A percentile compares a stretch with the other conserved stretches of the same genome.
Evolutionary conservation across 345 rosid genomes (phyloP).

Genomic region (Eucalyptus erythrocorys): DNA sequence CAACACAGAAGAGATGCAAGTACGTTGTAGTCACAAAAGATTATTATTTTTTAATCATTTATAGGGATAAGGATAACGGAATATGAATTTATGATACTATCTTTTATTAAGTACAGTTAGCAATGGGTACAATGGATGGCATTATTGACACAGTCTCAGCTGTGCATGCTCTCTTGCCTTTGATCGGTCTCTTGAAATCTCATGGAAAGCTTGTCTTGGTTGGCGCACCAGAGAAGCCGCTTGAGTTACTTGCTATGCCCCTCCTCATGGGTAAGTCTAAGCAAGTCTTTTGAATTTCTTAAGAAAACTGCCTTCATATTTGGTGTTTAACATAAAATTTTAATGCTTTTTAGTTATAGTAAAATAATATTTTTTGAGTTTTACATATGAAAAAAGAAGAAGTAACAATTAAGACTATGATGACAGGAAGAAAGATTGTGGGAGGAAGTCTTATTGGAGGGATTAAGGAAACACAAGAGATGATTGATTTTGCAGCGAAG

Average conservation of each 20-base stretch:
- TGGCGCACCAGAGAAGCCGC: constrained; percentile 35
- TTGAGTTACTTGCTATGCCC: constrained; percentile 23
- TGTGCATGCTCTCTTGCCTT: constrained; percentile 25
- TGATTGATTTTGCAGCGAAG: constrained; percentile 11
- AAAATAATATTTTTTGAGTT: no score
- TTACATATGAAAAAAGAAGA: no score
- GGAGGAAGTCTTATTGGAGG: constrained; percentile 6
- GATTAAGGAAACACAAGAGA: constrained; percentile 23
- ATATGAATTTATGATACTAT: not conserved
- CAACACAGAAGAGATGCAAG: constrained; percentile 18
- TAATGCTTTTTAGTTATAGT: not conserved
- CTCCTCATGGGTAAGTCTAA: constrained; percentile 7
- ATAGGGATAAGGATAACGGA: not conserved
- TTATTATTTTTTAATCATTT: not conserved
- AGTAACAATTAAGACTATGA: not conserved
- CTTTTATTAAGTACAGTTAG: not conserved
- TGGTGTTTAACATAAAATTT: no score
- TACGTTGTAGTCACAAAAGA: not conserved
- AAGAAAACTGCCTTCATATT: not conserved
- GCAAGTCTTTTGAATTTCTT: not conserved
- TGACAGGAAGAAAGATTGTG: constrained; percentile 10
- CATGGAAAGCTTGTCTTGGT: constrained; percentile 41
- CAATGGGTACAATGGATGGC: no score
- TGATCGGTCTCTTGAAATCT: constrained; percentile 30
- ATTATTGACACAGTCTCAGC: constrained; percentile 52